Conservation (phyloP, 148 eudicot genomes). For the Bassia scoparia region DNA sequence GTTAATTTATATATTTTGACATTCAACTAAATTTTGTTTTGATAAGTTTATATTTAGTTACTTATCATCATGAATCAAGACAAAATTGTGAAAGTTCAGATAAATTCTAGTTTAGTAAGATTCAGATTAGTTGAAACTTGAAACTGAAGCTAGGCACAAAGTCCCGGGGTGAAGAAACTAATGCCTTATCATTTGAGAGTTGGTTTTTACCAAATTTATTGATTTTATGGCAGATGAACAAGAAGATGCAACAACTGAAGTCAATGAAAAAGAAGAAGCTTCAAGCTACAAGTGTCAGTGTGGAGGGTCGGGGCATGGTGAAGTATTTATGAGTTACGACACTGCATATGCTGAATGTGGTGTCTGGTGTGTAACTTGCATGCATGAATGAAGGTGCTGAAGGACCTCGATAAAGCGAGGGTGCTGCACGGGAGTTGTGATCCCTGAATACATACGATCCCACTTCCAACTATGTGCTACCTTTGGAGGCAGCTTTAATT, state of each 20-base stretch:
- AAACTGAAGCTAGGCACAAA: not conserved
- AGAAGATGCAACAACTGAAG: slow-evolving; percentile 85
- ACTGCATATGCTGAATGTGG: not conserved
- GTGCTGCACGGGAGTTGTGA: not conserved
- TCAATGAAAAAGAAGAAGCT: slow-evolving; percentile 83
- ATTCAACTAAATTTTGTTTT: not conserved
- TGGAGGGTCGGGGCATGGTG: slow-evolving; percentile 97
- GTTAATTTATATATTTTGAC: no score
- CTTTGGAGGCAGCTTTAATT: not conserved
- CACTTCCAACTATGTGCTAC: not conserved
- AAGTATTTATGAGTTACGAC: slow-evolving; percentile 50
- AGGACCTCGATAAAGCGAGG: not conserved
- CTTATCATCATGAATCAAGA: not conserved
- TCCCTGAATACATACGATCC: not conserved
- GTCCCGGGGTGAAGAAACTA: not conserved
- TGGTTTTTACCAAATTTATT: not conserved
- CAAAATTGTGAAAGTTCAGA: not conserved
- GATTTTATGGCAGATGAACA: slow-evolving; percentile 57
- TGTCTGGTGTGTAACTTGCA: not conserved
- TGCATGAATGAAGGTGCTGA: not conserved
- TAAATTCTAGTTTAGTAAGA: not conserved
- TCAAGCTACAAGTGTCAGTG: slow-evolving; percentile 90
- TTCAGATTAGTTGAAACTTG: not conserved
- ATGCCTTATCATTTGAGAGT: not conserved
- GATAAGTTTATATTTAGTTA: not conserved